phyloP scores from a whole-genome alignment of 805 yeast species.

The Starmerella stellata region DNA sequence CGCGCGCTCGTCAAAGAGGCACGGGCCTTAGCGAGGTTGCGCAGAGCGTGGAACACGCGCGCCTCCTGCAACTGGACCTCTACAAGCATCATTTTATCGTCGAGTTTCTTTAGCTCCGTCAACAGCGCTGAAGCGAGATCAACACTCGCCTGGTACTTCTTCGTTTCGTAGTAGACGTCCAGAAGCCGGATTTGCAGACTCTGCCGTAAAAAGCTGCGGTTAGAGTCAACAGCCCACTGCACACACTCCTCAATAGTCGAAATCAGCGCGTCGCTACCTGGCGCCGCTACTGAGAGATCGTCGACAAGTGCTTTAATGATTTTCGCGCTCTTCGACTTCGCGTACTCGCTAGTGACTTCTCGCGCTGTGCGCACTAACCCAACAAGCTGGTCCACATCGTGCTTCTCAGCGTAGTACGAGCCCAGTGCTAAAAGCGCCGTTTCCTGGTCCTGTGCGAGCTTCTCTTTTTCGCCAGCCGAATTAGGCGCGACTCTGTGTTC shows the following conservation, averaged over 20 bases:
- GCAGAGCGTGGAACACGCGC: slow-evolving; percentile 72
- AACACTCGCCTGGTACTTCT: slow-evolving; percentile 49
- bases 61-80: slow-evolving; percentile 89
- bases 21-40: slow-evolving; percentile 77
- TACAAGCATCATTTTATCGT: slow-evolving; percentile 85
- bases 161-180: slow-evolving; percentile 49
- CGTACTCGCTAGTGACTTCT: slow-evolving; percentile 53
- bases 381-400: slow-evolving; percentile 34
- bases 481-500: slow-evolving; percentile 9
- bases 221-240: slow-evolving; percentile 70
- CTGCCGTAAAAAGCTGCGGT: slow-evolving; percentile 76
- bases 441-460: slow-evolving; percentile 40
- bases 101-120: slow-evolving; percentile 76
- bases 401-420: slow-evolving; percentile 37
- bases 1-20: slow-evolving; percentile 90
- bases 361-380: slow-evolving; percentile 52
- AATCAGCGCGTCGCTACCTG: slow-evolving; percentile 50
- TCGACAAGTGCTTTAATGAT: slow-evolving; percentile 70
- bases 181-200: slow-evolving; percentile 71
- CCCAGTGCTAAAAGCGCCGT: slow-evolving; percentile 61
- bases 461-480: slow-evolving; percentile 24
- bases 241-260: slow-evolving; percentile 58
- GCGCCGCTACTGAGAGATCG: slow-evolving; percentile 42
- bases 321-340: slow-evolving; percentile 90
- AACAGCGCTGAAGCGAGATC: slow-evolving; percentile 53